Base-by-base conservation (phyloP, 176 grass and related monocot species). In the Aegilops longissima region DNA sequence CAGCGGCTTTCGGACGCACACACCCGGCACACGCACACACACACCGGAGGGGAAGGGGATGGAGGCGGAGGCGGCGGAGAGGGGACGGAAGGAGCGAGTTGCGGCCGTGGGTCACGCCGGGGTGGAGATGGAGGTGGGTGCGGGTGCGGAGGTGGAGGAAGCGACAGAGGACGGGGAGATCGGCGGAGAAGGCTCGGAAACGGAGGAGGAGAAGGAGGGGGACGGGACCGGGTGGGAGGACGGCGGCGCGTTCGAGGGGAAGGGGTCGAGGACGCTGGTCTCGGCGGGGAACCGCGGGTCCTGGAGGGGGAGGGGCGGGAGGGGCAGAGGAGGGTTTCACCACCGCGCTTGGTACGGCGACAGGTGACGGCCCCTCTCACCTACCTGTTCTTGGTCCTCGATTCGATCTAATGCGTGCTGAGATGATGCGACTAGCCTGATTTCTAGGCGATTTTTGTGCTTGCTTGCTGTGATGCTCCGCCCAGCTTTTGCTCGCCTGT, bases 281-380 rank as follows among this genome's bases (percentile, higher is more conserved):
- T 47, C 74, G 54, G 79, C 54, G 31, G 64, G 80, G 79, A 69
- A 47, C 65, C 64, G 79, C 30, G 17, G 39, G 5, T n/a, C 80
- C 12, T 86, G 84, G 84, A 78, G 65, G 73, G 84, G 72, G 17
- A 82, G 79, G 17, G 69, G 77, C 11, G 9, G 67, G 33, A 47
- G 27, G 64, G 73, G 80, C 80, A 78, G 63, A 62, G 82, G 87
- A 82, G 84, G 84, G 73, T 90, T 90, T 82, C 84, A 83, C 59
- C 88, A 63, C 40, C 39, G 39, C 73, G 54, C 88, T 83, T 83
- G 84, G 88, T 83, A 83, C 65, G 63, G 51, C 20, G 3, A 83
- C 61, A 24, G 30, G 75, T 47, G 16, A 35, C 18, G 30, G 13
- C 44, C 59, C 54, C 45, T 6, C 3, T 59, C 9, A 8, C 8